Conservation (phyloP, 163 green algal genomes). For the Chlamydomonas reinhardtii region DNA sequence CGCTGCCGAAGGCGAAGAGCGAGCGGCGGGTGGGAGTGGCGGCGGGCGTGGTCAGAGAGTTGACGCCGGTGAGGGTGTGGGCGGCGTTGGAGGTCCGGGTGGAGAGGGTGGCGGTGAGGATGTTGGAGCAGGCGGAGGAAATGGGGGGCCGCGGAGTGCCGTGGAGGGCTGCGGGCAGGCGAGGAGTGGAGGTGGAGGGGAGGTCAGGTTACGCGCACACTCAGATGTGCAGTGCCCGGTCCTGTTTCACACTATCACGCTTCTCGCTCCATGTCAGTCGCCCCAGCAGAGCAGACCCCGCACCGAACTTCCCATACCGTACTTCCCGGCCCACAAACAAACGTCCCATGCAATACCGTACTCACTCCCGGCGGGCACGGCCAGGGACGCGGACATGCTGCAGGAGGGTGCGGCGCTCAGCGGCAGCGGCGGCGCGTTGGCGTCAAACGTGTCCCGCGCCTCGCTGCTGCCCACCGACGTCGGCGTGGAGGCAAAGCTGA, state of each 20-base stretch:
- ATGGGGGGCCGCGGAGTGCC: slow-evolving; percentile 24
- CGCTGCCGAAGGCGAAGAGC: neutral
- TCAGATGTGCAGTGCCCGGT: no score
- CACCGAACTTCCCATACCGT: no score
- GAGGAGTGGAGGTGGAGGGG: neutral
- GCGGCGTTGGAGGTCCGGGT: neutral
- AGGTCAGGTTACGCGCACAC: neutral
- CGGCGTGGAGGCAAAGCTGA: no score
- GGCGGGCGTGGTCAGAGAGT: neutral
- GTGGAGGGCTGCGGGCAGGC: neutral
- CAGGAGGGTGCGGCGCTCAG: slow-evolving; percentile 11
- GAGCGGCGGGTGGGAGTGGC: neutral
- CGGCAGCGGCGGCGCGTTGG: neutral
- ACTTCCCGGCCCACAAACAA: neutral
- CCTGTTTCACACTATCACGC: no score
- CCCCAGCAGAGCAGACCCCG: no score
- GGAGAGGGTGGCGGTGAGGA: neutral
- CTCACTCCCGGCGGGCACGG: slow-evolving; percentile 27
- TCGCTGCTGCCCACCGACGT: no score
- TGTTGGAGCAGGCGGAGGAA: slow-evolving; percentile 4
- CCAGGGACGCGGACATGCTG: neutral
- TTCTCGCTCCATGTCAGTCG: no score
- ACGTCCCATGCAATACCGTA: no score
- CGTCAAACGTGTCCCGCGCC: slow-evolving; percentile 17
- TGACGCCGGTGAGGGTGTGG: neutral